phyloP scores from a whole-genome alignment of 495 filamentous ascomycete species.

The Xylaria palmicola region DNA sequence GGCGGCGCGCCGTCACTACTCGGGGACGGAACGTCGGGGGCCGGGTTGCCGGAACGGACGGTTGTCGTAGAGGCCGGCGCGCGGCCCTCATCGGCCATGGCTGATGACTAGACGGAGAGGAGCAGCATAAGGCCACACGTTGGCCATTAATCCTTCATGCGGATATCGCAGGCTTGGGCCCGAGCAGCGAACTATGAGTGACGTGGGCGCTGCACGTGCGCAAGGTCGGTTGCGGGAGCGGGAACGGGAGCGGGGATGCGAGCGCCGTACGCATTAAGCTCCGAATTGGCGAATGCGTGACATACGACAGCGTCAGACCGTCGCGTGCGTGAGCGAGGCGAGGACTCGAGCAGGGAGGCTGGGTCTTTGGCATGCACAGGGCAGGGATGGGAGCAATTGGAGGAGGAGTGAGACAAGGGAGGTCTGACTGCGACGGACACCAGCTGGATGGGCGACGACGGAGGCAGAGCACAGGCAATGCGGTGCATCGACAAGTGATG shows the following conservation, averaged over 20 bases:
- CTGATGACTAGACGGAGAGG: conserved; percentile 5
- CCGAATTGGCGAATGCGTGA: too few relatives aligned
- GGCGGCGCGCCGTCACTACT: conserved; percentile 11
- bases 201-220: not conserved
- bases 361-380: not conserved
- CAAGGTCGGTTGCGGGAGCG: not conserved
- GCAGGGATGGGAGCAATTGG: not conserved
- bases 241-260: too few relatives aligned
- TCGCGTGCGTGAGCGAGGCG: too few relatives aligned
- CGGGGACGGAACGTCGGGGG: not conserved
- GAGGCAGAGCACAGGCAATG: too few relatives aligned
- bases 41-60: conserved; percentile 7
- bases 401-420: not conserved
- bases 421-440: not conserved
- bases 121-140: conserved; percentile 15
- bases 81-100: conserved; percentile 28
- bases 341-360: not conserved
- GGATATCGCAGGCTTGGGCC: too few relatives aligned
- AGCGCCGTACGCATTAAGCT: too few relatives aligned
- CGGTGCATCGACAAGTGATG: not conserved
- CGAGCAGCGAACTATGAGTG: too few relatives aligned
- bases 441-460: not conserved
- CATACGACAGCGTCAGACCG: too few relatives aligned
- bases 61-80: conserved; percentile 22
- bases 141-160: not conserved